These are phyloP conservation scores for Pleurotus salmoneostramineus DNA, from an alignment of 768 basidiomycete species.

Conservation along the genomic window DNA sequence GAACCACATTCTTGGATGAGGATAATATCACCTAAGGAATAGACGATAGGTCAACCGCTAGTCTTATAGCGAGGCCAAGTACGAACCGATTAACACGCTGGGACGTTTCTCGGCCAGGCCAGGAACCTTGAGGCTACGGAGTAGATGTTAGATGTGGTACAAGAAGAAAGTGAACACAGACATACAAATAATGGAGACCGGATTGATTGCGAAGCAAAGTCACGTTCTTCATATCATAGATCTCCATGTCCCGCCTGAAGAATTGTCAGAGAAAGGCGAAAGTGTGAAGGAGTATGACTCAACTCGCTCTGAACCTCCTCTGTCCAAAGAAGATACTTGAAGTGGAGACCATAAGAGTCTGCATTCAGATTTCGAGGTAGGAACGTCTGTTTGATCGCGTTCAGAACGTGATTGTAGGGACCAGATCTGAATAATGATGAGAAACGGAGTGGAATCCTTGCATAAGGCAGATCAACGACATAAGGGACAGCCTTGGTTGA, in stretches of 20 bases:
- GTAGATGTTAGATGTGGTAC: not conserved
- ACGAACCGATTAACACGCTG: constrained; percentile 44
- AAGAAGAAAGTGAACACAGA: not conserved
- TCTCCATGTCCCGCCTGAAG: constrained; percentile 32
- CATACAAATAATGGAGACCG: constrained; percentile 42
- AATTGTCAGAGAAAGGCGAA: not conserved
- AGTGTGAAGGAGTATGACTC: constrained; percentile 9
- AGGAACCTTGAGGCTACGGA: constrained; percentile 41
- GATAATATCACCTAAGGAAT: constrained; percentile 31
- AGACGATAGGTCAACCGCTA: not conserved
- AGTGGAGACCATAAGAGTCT: constrained; percentile 38
- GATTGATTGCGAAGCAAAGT: constrained; percentile 24
- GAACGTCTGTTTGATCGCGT: constrained; percentile 23
- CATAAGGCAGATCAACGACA: constrained; percentile 30
- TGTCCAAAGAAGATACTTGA: constrained; percentile 41
- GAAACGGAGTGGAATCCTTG: constrained; percentile 33
- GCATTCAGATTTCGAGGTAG: constrained; percentile 32
- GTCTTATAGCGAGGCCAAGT: not conserved
- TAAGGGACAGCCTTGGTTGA: constrained; percentile 35
- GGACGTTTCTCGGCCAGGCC: constrained; percentile 58
- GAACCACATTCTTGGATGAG: constrained; percentile 23
- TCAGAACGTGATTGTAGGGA: constrained; percentile 15
- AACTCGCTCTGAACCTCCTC: constrained; percentile 49
- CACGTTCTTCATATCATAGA: constrained; percentile 31
- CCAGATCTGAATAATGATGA: constrained; percentile 25